phyloP scores from a whole-genome alignment of 495 filamentous ascomycete genomes.

The Penicillium paxilli region DNA sequence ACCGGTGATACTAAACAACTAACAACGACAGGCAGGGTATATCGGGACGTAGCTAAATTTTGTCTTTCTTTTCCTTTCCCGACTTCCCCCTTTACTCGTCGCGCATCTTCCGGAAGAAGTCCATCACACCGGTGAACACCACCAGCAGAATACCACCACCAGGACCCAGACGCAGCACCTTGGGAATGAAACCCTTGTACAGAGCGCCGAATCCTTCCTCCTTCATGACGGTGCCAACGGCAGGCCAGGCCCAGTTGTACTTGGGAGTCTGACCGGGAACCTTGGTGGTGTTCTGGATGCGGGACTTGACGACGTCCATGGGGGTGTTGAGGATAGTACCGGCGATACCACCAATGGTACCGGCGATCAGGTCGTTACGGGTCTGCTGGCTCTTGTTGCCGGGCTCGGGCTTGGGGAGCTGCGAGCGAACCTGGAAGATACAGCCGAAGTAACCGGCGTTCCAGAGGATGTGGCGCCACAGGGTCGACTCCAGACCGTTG shows the following conservation, averaged over 20 bases:
- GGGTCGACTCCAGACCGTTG: constrained; percentile 91
- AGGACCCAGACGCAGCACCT: constrained; percentile 85
- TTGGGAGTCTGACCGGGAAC: constrained; percentile 77
- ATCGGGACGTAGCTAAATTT: background rate
- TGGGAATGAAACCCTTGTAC: constrained; percentile 97
- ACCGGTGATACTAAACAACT: background rate
- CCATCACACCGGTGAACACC: constrained; percentile 91
- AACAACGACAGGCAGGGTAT: background rate
- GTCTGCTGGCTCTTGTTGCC: constrained; percentile 77
- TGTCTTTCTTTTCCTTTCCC: background rate
- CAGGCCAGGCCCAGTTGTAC: constrained; percentile 97
- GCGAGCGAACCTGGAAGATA: constrained; percentile 89
- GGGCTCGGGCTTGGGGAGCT: constrained; percentile 70
- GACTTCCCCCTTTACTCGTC: constrained; percentile 25
- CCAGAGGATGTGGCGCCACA: constrained; percentile 98
- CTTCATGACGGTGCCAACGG: constrained; percentile 78
- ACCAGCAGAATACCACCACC: constrained; percentile 91
- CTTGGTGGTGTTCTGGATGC: constrained; percentile 90
- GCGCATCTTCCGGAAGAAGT: constrained; percentile 72
- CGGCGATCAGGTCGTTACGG: constrained; percentile 82
- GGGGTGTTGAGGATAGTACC: constrained; percentile 96
- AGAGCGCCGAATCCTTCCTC: constrained; percentile 92
- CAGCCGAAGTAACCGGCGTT: constrained; percentile 97
- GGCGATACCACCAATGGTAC: constrained; percentile 82
- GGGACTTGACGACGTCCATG: constrained; percentile 96